Evolutionary conservation across 805 yeast genomes (phyloP).

Genomic region (Metschnikowia cerradonensis): DNA sequence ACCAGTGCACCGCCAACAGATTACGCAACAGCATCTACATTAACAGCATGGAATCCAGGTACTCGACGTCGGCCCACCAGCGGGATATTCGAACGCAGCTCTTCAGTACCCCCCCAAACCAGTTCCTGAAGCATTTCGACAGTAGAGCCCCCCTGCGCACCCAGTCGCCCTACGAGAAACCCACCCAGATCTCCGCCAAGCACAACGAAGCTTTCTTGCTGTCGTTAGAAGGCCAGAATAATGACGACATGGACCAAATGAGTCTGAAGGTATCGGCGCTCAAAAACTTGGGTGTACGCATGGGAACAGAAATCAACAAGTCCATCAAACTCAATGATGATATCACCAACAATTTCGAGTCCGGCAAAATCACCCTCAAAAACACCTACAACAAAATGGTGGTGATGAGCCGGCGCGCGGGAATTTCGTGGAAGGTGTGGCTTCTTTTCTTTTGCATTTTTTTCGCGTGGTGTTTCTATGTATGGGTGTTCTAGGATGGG

Average conservation of each 20-base stretch:
- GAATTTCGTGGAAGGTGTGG: slow-evolving; percentile 45
- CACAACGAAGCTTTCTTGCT: slow-evolving; percentile 41
- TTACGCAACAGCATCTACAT: background rate
- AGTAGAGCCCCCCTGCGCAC: slow-evolving; percentile 26
- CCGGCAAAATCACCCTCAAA: slow-evolving; percentile 37
- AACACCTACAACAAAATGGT: slow-evolving; percentile 43
- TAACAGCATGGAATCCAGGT: slow-evolving; percentile 14
- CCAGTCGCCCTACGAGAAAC: slow-evolving; percentile 37
- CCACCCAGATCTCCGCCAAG: slow-evolving; percentile 28
- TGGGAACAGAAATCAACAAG: slow-evolving; percentile 44
- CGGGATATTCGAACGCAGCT: slow-evolving; percentile 42
- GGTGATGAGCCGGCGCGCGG: slow-evolving; percentile 44
- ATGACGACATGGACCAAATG: slow-evolving; percentile 41
- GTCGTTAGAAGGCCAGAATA: slow-evolving; percentile 42
- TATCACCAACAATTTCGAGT: slow-evolving; percentile 36
- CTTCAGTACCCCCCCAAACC: slow-evolving; percentile 24
- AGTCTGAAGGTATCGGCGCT: slow-evolving; percentile 38
- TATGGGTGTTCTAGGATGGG: slow-evolving; percentile 28
- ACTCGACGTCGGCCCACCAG: slow-evolving; percentile 32
- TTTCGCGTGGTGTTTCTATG: slow-evolving; percentile 37
- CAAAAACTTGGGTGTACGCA: slow-evolving; percentile 37
- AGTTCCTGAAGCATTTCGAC: slow-evolving; percentile 3
- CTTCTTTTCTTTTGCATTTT: slow-evolving; percentile 35
- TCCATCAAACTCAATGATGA: slow-evolving; percentile 39
- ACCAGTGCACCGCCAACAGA: background rate